Base-by-base conservation (phyloP, 495 filamentous ascomycete genomes). In the Pyronema domesticum region DNA sequence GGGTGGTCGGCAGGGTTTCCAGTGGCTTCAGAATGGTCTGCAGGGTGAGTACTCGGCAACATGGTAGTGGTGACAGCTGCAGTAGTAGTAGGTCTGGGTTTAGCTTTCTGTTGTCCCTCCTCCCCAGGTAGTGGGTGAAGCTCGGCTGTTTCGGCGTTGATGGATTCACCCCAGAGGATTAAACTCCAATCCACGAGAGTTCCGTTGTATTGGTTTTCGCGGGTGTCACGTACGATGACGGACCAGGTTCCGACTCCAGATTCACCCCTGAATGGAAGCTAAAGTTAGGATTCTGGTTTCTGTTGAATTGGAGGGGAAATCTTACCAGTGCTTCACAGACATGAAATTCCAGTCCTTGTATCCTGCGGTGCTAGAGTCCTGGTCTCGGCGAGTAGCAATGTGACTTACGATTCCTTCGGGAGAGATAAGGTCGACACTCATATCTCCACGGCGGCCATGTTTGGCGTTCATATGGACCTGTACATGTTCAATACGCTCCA, bases 331-430 rank as follows among this genome's bases (percentile, higher is more conserved):
- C 61, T 80, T 87, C 47, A 98, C 93, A 55, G 79, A 86, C 91
- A 96, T 96, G 59, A 98, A 98, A 1, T 91, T 95, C 91, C 91
- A 98, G 70, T 98, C 86, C 37, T 79, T 72, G 63, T 96, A 98
- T n/a, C 91, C 91, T 39, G 67, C 67, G 0, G 67, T 60, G 40
- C 71, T 74, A 0, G 72, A 69, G 65, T 98, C 91, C 18, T 71
- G 61, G 30, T 70, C 71, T 52, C 91, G 80, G 1, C 79, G 71
- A 14, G 81, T 81, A 46, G 88, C 83, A 37, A 98, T 77, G 60
- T 95, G 81, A 66, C 85, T 93, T 54, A 89, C 70, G 40, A 95
- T 66, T 17, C 85, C 85, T 48, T 78, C 72, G 0, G 91, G 91
- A 55, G 85, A 91, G 60, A 86, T 80, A 36, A 98, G 69, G 64